These are phyloP conservation scores for Solidago caesia DNA, from an alignment of 129 eudicot genomes.

Conservation along the genomic window DNA sequence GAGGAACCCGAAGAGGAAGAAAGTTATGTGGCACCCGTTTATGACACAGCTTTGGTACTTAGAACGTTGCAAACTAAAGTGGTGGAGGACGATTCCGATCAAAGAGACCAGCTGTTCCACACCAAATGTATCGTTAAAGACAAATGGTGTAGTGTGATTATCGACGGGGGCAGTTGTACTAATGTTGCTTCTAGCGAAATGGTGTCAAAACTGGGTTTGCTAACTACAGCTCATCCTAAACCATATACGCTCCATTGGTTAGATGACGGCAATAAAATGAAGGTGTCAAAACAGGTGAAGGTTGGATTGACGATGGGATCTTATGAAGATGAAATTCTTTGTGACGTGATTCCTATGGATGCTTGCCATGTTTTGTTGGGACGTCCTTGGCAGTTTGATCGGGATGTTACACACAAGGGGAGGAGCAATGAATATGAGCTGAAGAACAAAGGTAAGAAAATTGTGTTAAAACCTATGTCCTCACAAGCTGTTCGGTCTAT, in stretches of 20 bases:
- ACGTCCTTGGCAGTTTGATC: not conserved
- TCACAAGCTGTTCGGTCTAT: not conserved
- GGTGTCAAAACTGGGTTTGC: conserved; percentile 1
- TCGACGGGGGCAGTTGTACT: not conserved
- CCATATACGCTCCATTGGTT: not conserved
- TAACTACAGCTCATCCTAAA: not conserved
- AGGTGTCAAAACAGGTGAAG: not conserved
- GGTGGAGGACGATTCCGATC: not conserved
- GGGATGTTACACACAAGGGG: not conserved
- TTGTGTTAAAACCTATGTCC: not conserved
- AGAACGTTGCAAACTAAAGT: not conserved
- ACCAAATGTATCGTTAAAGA: not conserved
- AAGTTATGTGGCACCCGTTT: not conserved
- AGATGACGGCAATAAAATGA: not conserved
- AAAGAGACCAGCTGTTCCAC: not conserved
- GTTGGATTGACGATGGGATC: too few relatives aligned
- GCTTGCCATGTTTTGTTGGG: not conserved
- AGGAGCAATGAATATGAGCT: conserved; percentile 3
- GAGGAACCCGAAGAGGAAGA: not conserved
- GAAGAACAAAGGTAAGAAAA: not conserved
- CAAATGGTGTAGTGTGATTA: not conserved
- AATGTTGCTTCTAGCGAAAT: not conserved
- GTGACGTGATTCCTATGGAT: too few relatives aligned
- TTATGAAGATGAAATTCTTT: too few relatives aligned
- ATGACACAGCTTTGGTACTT: not conserved